A percentile compares a stretch with the other conserved stretches of the same genome.
Evolutionary conservation across 495 filamentous ascomycete genomes (phyloP).

Genomic region (Rhizodiscina lignyota): DNA sequence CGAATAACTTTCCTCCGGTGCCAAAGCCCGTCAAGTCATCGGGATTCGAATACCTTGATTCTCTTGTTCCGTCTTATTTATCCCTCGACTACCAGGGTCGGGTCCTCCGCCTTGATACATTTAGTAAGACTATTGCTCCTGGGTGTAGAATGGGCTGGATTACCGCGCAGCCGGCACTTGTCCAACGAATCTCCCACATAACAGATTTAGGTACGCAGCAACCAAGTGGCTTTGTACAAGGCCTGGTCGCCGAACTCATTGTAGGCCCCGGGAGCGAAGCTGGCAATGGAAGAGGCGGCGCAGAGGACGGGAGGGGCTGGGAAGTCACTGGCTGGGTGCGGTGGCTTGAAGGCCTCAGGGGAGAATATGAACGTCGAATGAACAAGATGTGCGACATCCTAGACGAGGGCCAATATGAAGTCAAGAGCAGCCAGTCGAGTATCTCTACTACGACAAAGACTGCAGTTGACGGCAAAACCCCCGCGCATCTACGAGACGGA

Average conservation of each 20-base stretch:
- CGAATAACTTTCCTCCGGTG: conserved; percentile 9
- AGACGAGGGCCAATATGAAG: conserved; percentile 41
- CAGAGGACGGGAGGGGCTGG: conserved; percentile 41
- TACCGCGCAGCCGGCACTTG: conserved; percentile 47
- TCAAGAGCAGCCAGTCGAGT: conserved; percentile 29
- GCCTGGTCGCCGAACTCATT: conserved; percentile 59
- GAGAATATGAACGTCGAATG: conserved; percentile 71
- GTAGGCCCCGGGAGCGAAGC: conserved; percentile 39
- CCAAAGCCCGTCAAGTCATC: conserved; percentile 33
- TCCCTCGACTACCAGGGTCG: conserved; percentile 66
- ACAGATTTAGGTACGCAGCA: conserved; percentile 62
- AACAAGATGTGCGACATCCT: conserved; percentile 52
- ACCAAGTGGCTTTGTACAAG: conserved; percentile 77
- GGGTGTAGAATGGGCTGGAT: conserved; percentile 30
- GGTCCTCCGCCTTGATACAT: conserved; percentile 43
- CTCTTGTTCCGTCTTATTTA: conserved; percentile 60
- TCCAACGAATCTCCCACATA: conserved; percentile 57
- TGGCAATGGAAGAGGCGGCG: too few relatives aligned
- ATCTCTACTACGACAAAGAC: conserved; percentile 15
- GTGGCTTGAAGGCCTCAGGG: conserved; percentile 72
- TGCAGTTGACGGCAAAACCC: conserved; percentile 21
- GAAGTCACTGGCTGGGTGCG: conserved; percentile 71
- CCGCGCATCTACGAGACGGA: conserved; percentile 18
- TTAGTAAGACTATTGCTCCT: conserved; percentile 27
- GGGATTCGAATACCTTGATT: conserved; percentile 65